Base-by-base conservation (phyloP, 495 filamentous ascomycete species). In the Aspergillus leporis region DNA sequence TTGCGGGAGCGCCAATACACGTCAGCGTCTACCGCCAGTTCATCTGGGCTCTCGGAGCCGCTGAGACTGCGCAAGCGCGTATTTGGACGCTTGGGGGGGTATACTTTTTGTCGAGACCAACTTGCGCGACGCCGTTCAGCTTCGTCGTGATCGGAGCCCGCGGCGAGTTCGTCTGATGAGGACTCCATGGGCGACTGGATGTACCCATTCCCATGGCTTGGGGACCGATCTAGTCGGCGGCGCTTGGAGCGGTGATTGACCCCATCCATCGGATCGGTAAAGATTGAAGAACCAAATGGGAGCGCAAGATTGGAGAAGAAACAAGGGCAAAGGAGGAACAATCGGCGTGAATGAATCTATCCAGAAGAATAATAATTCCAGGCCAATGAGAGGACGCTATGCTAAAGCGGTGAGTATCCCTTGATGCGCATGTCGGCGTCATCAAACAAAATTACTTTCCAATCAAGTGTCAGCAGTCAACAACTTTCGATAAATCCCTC, bases 141-240 rank as follows among this genome's bases (percentile, higher is more conserved):
- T 58, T 77, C 69, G n/a, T 74, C 71, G 55, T 77, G 72, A 18
- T 79, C 75, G 47, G 77, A 74, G 62, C 61, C 69, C 23, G 70
- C 74, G 23, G 76, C 79, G 46, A 81, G 70, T 60, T 84, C 83
- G 58, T 85, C 82, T 30, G 81, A 79, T 21, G 82, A 84, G 47
- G 80, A 78, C 54, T 78, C 76, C 21, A 65, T 62, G 40, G 77
- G 77, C 0, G 76, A 71, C 43, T 65, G 64, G 55, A 65, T 63
- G 16, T 66, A 55, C 62, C 53, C 52, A 25, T 57, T 51, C 8
- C 49, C 48, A 22, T 8, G 40, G 30, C 49, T 50, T 30, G 53
- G 62, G 40, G 69, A 70, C 18, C 60, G 53, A 43, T 79, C 72
- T 21, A 86, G 72, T 60, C 83, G 81, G 48, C 85, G 83, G 34